Percentiles rank a stretch among this genome's conserved stretches.
phyloP scores from a whole-genome alignment of 2,329 filamentous ascomycete genomes.

The Helicocarpus griseus region DNA sequence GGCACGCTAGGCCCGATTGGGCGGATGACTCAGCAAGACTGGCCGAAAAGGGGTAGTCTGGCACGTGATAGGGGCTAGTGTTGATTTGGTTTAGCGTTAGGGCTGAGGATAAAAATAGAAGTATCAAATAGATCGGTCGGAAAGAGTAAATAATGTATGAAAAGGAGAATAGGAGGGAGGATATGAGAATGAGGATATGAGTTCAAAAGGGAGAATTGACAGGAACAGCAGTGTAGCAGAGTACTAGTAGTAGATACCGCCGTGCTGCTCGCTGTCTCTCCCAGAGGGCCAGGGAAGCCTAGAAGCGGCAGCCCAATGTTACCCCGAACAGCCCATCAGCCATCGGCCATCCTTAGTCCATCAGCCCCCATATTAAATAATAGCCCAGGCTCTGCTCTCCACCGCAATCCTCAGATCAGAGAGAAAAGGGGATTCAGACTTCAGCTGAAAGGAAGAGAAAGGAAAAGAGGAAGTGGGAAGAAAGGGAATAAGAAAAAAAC shows the following conservation, averaged over 20 bases:
- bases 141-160: neutral
- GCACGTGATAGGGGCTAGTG: neutral
- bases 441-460: conserved; percentile 1
- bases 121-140: neutral
- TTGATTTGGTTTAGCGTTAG: neutral
- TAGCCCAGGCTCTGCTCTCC: too few species aligned
- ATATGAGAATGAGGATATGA: too few species aligned
- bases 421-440: neutral
- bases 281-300: too few species aligned
- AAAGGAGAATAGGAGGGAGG: neutral
- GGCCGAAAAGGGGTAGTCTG: neutral
- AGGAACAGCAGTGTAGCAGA: too few species aligned
- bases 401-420: neutral
- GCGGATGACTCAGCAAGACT: neutral
- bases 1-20: neutral
- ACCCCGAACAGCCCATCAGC: too few species aligned
- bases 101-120: neutral
- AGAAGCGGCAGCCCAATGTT: too few species aligned
- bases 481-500: too few species aligned
- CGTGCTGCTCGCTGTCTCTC: too few species aligned
- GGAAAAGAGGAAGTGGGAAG: conserved; percentile 7
- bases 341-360: too few species aligned
- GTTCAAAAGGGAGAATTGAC: too few species aligned
- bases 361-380: too few species aligned
- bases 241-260: too few species aligned